Base-by-base conservation (phyloP, 148 eudicot genomes). In the Polygonum maritimum region DNA sequence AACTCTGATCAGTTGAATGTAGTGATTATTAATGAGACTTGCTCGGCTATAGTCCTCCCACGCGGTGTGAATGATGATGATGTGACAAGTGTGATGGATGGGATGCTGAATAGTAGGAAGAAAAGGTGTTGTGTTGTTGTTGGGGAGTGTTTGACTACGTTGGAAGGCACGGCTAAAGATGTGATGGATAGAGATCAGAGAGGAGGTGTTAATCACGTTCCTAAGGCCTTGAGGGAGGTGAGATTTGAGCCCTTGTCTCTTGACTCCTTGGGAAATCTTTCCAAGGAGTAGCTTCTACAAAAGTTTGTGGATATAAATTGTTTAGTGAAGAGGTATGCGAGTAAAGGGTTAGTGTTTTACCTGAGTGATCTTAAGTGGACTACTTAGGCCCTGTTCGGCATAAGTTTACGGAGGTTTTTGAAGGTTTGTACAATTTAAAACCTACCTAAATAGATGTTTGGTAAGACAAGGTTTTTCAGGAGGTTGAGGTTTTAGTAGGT, bases 311-410 rank as follows among this genome's bases (percentile, higher is more conserved):
- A 90, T 31, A 75, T 94, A 2, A 85, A 78, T 49, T 69, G 76
- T 47, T 77, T 86, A 33, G 91, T 94, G 36, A 89, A 82, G 78
- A 58, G 82, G 74, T 86, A 75, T 48, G 52, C 67, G 36, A 74
- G 67, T 7, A 89, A 85, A 85, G 93, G 96, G 69, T 85, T 92
- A 36, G 81, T 92, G 51, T 78, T 94, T 71, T 94, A 92, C 51
- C 82, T 89, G 58, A 92, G 89, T 65, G 98, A 94, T 79, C 89
- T 92, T n/a, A 86, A 89, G 76, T 92, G 95, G 92, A 81, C 84
- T n/a, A 80, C n/a, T n/a, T n/a, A n/a, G n/a, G n/a, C n/a, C n/a
- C n/a, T n/a, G n/a, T n/a, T n/a, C n/a, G n/a, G n/a, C n/a, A n/a
- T n/a, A n/a, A n/a, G n/a, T n/a, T n/a, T n/a, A n/a, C n/a, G n/a